Evolutionary conservation across 306 rosid species (phyloP).

Genomic region (Dicorynia guianensis): DNA sequence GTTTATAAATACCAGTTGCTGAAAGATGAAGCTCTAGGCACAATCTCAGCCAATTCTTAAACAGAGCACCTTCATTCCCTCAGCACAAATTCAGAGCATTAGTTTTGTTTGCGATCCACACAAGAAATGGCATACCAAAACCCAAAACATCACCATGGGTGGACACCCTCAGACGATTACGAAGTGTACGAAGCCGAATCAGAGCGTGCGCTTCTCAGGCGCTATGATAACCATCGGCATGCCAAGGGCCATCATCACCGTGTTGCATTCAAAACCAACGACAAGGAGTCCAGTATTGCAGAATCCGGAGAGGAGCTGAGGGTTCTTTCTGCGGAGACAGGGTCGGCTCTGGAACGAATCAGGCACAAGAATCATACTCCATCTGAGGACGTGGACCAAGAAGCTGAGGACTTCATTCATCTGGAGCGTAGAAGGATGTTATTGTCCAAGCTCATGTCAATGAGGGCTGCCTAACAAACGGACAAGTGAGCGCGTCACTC

Average conservation of each 20-base stretch:
- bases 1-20: not conserved
- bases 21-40: too few relatives aligned
- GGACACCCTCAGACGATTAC: constrained; percentile 43
- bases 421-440: constrained; percentile 52
- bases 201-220: constrained; percentile 37
- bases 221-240: not conserved
- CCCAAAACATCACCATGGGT: not conserved
- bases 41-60: not conserved
- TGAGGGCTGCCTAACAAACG: not conserved
- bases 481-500: not conserved
- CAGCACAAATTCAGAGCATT: too few relatives aligned
- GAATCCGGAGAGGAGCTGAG: not conserved
- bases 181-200: constrained; percentile 27
- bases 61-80: too few relatives aligned
- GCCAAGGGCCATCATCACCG: constrained; percentile 24
- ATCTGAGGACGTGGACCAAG: constrained; percentile 47
- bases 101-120: too few relatives aligned
- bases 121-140: constrained; percentile 33
- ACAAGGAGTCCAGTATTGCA: constrained; percentile 29
- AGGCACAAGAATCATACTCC: not conserved
- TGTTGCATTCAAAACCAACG: constrained; percentile 44
- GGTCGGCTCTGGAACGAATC: not conserved
- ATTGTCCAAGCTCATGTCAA: constrained; percentile 41
- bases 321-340: not conserved
- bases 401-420: constrained; percentile 65